Base-by-base conservation (phyloP, 2,329 filamentous ascomycete genomes). In the Fonsecaea nubica region DNA sequence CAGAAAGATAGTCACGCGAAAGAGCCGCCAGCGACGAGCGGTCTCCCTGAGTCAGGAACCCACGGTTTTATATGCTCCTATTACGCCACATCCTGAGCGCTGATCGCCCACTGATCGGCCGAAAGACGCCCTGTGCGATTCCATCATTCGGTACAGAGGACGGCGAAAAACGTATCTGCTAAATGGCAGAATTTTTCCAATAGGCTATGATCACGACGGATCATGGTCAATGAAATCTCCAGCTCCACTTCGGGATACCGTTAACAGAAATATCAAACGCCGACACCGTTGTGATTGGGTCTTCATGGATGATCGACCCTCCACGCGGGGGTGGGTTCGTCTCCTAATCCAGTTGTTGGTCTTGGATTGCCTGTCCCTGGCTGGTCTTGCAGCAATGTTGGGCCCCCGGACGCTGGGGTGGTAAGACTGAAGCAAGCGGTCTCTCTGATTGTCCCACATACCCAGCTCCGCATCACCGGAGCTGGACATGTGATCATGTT, bases 151-250 rank as follows among this genome's bases (percentile, higher is more conserved):
- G 62, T 18, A 30, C 3, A 64, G 62, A 60, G 4, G 45, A 58
- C 56, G 62, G 62, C 62, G 62, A 64, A 60, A 60, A 55, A 35
- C 38, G 55, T 53, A 40, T 25, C 54, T 35, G 30, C 15, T 32
- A 38, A 62, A 30, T 32, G 40, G 32, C 53, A 42, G 40, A 42
- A 6, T 32, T 25, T n/a, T 36, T 18, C n/a, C 35, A 53, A 61
- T 61, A 61, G 58, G 18, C 48, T 61, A 53, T 61, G 45, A 53
- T 36, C 18, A 21, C 21, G 32, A 18, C 30, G 38, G 36, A 56
- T 50, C 50, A 32, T n/a, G 25, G 55, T 53, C 18, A 36, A 25
- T 35, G 30, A 0, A 48, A 55, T 53, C 18, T 54, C 30, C 45
- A 53, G 32, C 18, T 61, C 36, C 57, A 55, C 45, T 45, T 64